Evolutionary conservation across 148 eudicot species (phyloP).

Genomic region (Amaranthus palmeri): DNA sequence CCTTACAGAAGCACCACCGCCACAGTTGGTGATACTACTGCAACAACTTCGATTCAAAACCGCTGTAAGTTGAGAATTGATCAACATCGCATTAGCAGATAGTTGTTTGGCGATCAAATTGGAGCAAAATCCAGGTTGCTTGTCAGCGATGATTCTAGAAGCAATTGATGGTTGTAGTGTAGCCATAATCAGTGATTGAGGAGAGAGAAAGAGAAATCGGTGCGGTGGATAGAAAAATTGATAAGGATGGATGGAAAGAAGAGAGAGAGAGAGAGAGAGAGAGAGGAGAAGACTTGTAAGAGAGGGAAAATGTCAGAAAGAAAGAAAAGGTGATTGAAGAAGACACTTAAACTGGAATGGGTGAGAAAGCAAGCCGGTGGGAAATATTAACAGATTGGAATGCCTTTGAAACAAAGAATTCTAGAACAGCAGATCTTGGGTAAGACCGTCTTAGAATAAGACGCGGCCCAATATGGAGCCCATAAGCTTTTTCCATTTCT

Average conservation of each 20-base stretch:
- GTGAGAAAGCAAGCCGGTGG: not conserved
- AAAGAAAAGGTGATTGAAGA: not conserved
- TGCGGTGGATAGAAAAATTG: not conserved
- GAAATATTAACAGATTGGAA: slow-evolving; percentile 4
- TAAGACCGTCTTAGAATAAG: no score
- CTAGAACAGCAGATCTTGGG: no score
- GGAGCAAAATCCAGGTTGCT: slow-evolving; percentile 26
- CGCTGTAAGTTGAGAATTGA: slow-evolving; percentile 31
- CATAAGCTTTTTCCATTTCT: no score
- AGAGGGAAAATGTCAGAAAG: slow-evolving; percentile 11
- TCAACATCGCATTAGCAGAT: slow-evolving; percentile 29
- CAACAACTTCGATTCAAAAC: not conserved
- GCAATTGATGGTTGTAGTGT: slow-evolving; percentile 42
- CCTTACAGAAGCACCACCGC: slow-evolving; percentile 33
- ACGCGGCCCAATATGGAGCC: no score
- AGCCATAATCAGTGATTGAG: slow-evolving; percentile 20
- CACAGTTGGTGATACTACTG: not conserved
- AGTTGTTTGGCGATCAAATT: slow-evolving; percentile 35
- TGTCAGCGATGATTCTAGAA: slow-evolving; percentile 36
- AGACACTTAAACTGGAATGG: slow-evolving; percentile 21
- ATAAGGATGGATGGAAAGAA: not conserved
- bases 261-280: slow-evolving; percentile 18
- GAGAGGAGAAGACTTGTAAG: slow-evolving; percentile 7
- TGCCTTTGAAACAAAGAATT: slow-evolving; percentile 17
- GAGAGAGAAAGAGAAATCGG: slow-evolving; percentile 13